Percentiles rank a stretch among this genome's conserved stretches.
Conservation (phyloP, 805 yeast species). For the Jamesozyma lodderae region DNA sequence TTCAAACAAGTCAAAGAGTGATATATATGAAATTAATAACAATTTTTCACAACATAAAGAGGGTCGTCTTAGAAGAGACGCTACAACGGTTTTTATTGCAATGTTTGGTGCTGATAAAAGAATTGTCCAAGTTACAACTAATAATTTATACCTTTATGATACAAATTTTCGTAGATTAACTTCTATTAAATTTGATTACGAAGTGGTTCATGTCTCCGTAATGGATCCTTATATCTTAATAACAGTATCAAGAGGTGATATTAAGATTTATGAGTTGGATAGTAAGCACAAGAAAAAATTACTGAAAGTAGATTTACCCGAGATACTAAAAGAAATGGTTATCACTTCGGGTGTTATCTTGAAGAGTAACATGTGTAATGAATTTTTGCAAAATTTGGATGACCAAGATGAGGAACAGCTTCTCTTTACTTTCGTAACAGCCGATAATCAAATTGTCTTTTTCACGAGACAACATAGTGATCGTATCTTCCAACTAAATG, state of each 20-base stretch:
- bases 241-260: slow-evolving; percentile 63
- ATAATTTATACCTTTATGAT: slow-evolving; percentile 54
- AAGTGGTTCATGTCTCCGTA: slow-evolving; percentile 54
- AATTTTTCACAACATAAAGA: slow-evolving; percentile 53
- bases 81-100: slow-evolving; percentile 58
- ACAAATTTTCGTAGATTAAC: slow-evolving; percentile 47
- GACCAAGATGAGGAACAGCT: slow-evolving; percentile 26
- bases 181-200: slow-evolving; percentile 46
- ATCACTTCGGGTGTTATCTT: slow-evolving; percentile 64
- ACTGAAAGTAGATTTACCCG: slow-evolving; percentile 31
- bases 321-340: slow-evolving; percentile 37
- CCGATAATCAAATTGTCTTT: slow-evolving; percentile 62
- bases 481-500: slow-evolving; percentile 32
- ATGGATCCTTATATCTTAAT: slow-evolving; percentile 55
- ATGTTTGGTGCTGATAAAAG: slow-evolving; percentile 45
- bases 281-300: slow-evolving; percentile 29
- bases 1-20: slow-evolving; percentile 51
- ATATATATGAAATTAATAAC: slow-evolving; percentile 54
- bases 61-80: slow-evolving; percentile 53
- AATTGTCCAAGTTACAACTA: slow-evolving; percentile 67
- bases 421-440: slow-evolving; percentile 59
- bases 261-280: slow-evolving; percentile 45
- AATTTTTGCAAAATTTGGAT: slow-evolving; percentile 26
- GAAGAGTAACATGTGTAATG: slow-evolving; percentile 39
- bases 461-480: slow-evolving; percentile 46